These are phyloP conservation scores for Fonsecaea multimorphosa DNA, from an alignment of 2,329 filamentous ascomycete species.

Conservation along the genomic window DNA sequence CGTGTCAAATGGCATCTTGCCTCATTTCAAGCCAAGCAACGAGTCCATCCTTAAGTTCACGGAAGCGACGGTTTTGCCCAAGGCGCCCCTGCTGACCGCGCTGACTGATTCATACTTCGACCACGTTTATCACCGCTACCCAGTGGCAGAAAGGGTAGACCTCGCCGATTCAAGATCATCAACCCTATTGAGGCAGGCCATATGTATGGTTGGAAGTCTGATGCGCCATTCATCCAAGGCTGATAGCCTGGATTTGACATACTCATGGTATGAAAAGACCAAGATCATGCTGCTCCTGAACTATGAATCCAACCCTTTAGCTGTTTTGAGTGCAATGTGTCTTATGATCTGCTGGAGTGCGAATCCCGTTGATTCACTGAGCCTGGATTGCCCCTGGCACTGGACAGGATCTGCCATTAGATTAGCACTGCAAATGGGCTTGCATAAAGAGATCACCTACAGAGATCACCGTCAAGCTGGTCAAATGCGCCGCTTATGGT, in stretches of 20 bases:
- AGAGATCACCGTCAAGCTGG: slow-evolving; percentile 5
- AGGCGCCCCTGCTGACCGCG: slow-evolving; percentile 4
- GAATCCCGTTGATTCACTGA: slow-evolving; percentile 29
- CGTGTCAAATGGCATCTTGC: not conserved
- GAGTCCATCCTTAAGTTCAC: too few relatives aligned
- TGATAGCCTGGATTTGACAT: slow-evolving; percentile 8
- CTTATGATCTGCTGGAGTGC: slow-evolving; percentile 36
- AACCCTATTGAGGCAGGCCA: slow-evolving; percentile 23
- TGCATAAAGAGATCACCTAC: slow-evolving; percentile 39
- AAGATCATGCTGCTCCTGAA: slow-evolving; percentile 37
- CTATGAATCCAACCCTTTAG: slow-evolving; percentile 32
- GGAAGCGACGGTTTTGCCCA: slow-evolving; percentile 15
- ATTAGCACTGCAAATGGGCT: slow-evolving; percentile 38
- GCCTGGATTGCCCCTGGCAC: slow-evolving; percentile 37
- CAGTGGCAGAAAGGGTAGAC: slow-evolving; percentile 31
- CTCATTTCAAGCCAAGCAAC: too few relatives aligned
- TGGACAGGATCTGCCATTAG: slow-evolving; percentile 37
- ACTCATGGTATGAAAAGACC: slow-evolving; percentile 36
- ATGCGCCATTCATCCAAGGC: slow-evolving; percentile 27
- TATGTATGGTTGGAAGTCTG: slow-evolving; percentile 35
- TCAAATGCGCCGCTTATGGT: slow-evolving; percentile 28
- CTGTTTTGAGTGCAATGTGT: slow-evolving; percentile 35
- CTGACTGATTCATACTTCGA: slow-evolving; percentile 36
- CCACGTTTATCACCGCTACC: slow-evolving; percentile 34
- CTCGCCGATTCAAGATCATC: slow-evolving; percentile 8